Percentiles rank a stretch among this genome's conserved stretches.
phyloP scores from a whole-genome alignment of 2,329 filamentous ascomycete species.

The Sclerotinia trifoliorum region DNA sequence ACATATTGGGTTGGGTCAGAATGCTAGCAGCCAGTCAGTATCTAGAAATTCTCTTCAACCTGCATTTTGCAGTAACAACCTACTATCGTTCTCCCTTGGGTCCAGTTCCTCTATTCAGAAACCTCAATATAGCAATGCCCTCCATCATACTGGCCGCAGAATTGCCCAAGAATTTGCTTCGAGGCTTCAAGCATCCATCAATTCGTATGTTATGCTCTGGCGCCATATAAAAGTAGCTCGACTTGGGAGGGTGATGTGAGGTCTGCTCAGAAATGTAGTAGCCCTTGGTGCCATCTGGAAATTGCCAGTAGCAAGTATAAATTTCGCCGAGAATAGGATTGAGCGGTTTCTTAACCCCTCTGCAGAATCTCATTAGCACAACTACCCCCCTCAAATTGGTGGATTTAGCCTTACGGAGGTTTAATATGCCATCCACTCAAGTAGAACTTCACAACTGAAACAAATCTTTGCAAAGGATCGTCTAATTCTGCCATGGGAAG shows the following conservation, averaged over 20 bases:
- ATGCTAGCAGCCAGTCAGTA: constrained; percentile 46
- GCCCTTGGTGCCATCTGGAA: constrained; percentile 76
- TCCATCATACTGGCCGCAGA: constrained; percentile 99
- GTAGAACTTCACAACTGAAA: constrained; percentile 97
- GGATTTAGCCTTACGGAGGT: constrained; percentile 66
- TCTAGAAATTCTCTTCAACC: neutral
- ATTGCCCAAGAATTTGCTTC: constrained; percentile 94
- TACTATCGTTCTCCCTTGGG: constrained; percentile 74
- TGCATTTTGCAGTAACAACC: neutral
- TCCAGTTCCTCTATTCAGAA: constrained; percentile 73
- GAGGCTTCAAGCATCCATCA: constrained; percentile 90
- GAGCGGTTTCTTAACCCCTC: constrained; percentile 95
- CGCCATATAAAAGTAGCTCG: constrained; percentile 98
- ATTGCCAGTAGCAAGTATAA: constrained; percentile 94
- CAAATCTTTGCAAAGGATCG: constrained; percentile 84
- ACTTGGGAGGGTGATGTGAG: constrained; percentile 96
- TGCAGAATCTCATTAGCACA: constrained; percentile 41
- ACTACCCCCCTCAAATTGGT: neutral
- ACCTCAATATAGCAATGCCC: constrained; percentile 80
- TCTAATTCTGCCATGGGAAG: constrained; percentile 84
- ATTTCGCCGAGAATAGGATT: constrained; percentile 96
- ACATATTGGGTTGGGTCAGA: constrained; percentile 98
- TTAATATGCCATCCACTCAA: constrained; percentile 98
- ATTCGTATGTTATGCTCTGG: constrained; percentile 92
- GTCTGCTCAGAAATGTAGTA: constrained; percentile 99